Evolutionary conservation across 208 protist species (phyloP).

Genomic region (Lotmaria passim): DNA sequence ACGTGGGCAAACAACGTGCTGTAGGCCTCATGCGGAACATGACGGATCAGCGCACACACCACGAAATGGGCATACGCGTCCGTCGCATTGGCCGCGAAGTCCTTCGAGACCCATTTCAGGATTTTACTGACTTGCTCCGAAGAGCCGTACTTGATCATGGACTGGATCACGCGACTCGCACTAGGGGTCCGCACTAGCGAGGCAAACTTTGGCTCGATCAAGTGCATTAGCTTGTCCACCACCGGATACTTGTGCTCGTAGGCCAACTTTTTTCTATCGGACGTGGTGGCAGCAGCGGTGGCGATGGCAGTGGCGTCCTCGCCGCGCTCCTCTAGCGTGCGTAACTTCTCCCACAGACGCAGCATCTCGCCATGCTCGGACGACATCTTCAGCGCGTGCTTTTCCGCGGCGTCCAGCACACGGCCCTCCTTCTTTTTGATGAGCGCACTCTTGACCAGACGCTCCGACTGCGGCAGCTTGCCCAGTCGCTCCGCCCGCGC

Average conservation of each 20-base stretch:
- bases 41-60: conserved; percentile 78
- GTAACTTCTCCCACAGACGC: conserved; percentile 85
- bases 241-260: conserved; percentile 90
- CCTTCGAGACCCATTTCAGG: conserved; percentile 57
- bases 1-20: conserved; percentile 62
- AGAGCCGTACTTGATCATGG: conserved; percentile 92
- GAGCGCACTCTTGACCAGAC: conserved; percentile 75
- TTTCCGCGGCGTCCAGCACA: conserved; percentile 84
- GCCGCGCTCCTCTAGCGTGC: conserved; percentile 39
- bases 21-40: conserved; percentile 81
- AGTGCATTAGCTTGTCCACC: conserved; percentile 81
- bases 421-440: conserved; percentile 91
- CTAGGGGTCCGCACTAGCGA: conserved; percentile 72
- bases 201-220: conserved; percentile 83
- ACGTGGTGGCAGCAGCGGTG: conserved; percentile 4
- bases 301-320: conserved; percentile 19
- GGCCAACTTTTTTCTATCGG: conserved; percentile 59
- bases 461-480: conserved; percentile 73
- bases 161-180: conserved; percentile 87
- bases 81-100: conserved; percentile 65
- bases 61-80: conserved; percentile 90
- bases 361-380: conserved; percentile 89
- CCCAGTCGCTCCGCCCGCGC: conserved; percentile 66
- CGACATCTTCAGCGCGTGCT: conserved; percentile 90
- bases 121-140: conserved; percentile 65